Evolutionary conservation across 1,284 basidiomycete genomes (phyloP), one percentile per base, ranked within the genome.

Genomic region (Ceratobasidium theobromae): DNA sequence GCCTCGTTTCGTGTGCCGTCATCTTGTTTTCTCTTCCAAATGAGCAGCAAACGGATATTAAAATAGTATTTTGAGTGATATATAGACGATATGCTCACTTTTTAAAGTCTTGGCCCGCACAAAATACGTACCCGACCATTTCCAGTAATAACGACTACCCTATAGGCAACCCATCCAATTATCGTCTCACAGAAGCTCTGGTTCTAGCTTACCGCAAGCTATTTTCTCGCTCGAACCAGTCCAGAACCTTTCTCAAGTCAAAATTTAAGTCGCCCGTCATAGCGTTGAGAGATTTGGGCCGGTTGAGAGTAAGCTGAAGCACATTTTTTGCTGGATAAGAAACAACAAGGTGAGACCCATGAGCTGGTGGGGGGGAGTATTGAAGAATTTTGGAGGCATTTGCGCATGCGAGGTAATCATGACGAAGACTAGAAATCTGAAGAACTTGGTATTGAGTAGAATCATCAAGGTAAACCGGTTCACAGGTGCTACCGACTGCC

Each of bases 51-150:
- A 27, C n/a, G n/a, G n/a, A 30, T 6, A 60, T 65, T 65, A 41
- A 53, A 69, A n/a, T n/a, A 18, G 18, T 38, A 38, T n/a, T 16
- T 62, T 41, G 33, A 28, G 35, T 25, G 33, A 23, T 28, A 23
- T 25, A 55, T 8, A 5, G 12, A 23, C n/a, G n/a, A n/a, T n/a
- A 5, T 27, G 79, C 84, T 69, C 73, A 88, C 86, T 82, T 84
- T 76, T 85, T 86, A 45, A 92, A 79, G 74, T 92, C 90, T 55
- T 88, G 87, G 3, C 91, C 91, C 1, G 91, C 90, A 71, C 91
- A 93, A 76, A 94, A 95, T 0, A n/a, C n/a, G n/a, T n/a, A 84
- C 76, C 46, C 86, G 83, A 2, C 89, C 90, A 67, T 83, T 82
- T 11, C 91, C 92, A 28, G 91, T 92, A 45, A 95, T 73, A 72